Conservation (phyloP, 2,329 filamentous ascomycete species). For the Colletotrichum gloeosporioides region DNA sequence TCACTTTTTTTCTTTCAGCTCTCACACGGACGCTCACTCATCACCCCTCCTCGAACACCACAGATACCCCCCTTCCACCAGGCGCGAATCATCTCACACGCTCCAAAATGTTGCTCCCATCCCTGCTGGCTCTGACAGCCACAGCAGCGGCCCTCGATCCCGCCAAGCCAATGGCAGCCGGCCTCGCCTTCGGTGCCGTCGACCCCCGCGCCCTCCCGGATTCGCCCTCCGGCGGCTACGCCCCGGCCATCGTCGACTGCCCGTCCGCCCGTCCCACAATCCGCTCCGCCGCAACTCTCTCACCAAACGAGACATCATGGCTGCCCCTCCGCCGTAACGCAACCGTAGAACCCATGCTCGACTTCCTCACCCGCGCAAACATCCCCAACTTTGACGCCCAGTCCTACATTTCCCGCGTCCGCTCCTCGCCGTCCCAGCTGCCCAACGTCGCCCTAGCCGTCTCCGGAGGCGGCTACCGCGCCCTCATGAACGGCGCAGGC, state of each 20-base stretch:
- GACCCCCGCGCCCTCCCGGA: slow-evolving; percentile 39
- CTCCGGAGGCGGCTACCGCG: slow-evolving; percentile 86
- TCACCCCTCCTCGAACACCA: not conserved
- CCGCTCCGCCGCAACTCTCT: slow-evolving; percentile 67
- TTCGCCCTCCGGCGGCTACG: slow-evolving; percentile 66
- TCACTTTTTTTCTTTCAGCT: not conserved
- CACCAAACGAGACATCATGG: slow-evolving; percentile 76
- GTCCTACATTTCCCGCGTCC: slow-evolving; percentile 69
- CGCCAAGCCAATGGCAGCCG: slow-evolving; percentile 15
- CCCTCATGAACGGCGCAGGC: slow-evolving; percentile 84
- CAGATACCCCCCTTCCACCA: not conserved
- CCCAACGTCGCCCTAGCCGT: slow-evolving; percentile 75
- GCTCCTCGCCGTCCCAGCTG: slow-evolving; percentile 67
- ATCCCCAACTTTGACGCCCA: slow-evolving; percentile 82
- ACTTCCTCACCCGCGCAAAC: slow-evolving; percentile 73
- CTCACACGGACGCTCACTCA: not conserved
- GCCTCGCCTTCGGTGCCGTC: slow-evolving; percentile 1
- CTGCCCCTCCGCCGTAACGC: slow-evolving; percentile 72
- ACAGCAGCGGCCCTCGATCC: slow-evolving; percentile 33
- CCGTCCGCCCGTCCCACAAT: slow-evolving; percentile 73
- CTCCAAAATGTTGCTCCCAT: slow-evolving; percentile 4
- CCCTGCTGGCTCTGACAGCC: slow-evolving; percentile 3
- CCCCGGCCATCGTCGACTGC: slow-evolving; percentile 71
- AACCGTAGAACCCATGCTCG: slow-evolving; percentile 76
- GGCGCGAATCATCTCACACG: not conserved